Base-by-base conservation (phyloP, 2,329 filamentous ascomycete genomes). In the Ophiostoma sp. region DNA sequence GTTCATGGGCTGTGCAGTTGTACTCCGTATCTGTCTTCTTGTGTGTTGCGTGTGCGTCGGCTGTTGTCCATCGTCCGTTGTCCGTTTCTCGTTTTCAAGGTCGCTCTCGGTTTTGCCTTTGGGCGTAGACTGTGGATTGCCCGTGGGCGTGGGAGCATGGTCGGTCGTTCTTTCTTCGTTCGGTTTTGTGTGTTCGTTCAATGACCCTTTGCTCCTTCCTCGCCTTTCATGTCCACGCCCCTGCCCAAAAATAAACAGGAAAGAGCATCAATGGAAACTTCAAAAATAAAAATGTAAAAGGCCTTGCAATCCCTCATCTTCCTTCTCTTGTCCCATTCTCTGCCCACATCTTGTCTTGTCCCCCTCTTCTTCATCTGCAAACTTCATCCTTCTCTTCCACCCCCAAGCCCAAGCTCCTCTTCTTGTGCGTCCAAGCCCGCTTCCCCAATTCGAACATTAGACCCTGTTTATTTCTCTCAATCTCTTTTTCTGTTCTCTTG, bases 221-320 rank as follows among this genome's bases (percentile, higher is more conserved):
- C 19, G 28, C 22, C 31, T 6, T 61, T 61, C 15, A 19, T 61
- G 31, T 48, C 42, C 42, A 48, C 42, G 42, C 42, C 19, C 42
- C 42, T 48, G 42, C 42, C 61, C 61, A 25, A 66, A 66, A 66
- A 66, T 66, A 66, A 45, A 48, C n/a, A 64, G 33, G 15, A 33
- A 36, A 25, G 22, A 66, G n/a, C n/a, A 19, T 48, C 42, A 5
- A 17, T 15, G 42, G 11, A 48, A 48, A 12, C 42, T 48, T 15
- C 15, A 64, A 42, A 42, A 25, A 64, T 25, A 45, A 28, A 45
- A 66, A 25, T 7, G n/a, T 5, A 66, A 66, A 45, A 66, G 61
- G 17, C 33, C 57, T 63, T 36, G 57, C 57, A 39, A 3, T 61
- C 57, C 57, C 31, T n/a, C 28, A 19, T 61, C 31, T 9, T 17